Base-by-base conservation (phyloP, 2,329 filamentous ascomycete genomes). In the Ceratocystis alfenasii region DNA sequence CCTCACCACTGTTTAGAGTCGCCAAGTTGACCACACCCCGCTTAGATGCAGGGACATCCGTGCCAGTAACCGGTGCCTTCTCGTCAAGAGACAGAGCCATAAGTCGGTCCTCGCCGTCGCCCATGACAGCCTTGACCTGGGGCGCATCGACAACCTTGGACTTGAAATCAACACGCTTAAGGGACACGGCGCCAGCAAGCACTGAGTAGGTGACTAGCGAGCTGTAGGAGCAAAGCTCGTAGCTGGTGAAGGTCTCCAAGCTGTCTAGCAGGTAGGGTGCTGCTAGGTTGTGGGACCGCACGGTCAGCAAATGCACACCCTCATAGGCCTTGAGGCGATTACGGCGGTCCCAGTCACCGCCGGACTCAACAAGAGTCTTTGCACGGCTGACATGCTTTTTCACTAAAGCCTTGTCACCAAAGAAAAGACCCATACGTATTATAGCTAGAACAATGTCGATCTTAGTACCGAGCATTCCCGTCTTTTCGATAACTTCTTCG, bases 291-390 rank as follows among this genome's bases (percentile, higher is more conserved):
- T 97, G 91, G 68, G 91, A 92, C 71, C 94, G 91, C 70, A 94
- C 85, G 28, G 93, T 97, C 70, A 99, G 86, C 67, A 96, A 84
- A 74, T 97, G 88, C 66, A 99, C 82, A 69, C 94, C 94, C 75
- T 95, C 91, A 82, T 99, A 99, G 70, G 94, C 94, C 87, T 99
- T 99, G 73, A 99, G 85, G 68, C 94, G 88, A 80, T 99, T 99
- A 75, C 94, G 88, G 70, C 94, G 89, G 76, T 99, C 94, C 94
- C 94, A 99, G 77, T 99, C 94, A 75, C 94, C 94, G 70, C 94
- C 94, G 70, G 88, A 88, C 74, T 99, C 94, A 44, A 99, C 92
- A 63, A 99, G 82, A 2, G 88, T 83, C 78, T 89, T 90, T 71
- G 92, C 92, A 55, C 93, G 87, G 73, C 96, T 91, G 60, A 97